Conservation (phyloP, 1,139 yeast genomes). For the Taphrina pruni region DNA sequence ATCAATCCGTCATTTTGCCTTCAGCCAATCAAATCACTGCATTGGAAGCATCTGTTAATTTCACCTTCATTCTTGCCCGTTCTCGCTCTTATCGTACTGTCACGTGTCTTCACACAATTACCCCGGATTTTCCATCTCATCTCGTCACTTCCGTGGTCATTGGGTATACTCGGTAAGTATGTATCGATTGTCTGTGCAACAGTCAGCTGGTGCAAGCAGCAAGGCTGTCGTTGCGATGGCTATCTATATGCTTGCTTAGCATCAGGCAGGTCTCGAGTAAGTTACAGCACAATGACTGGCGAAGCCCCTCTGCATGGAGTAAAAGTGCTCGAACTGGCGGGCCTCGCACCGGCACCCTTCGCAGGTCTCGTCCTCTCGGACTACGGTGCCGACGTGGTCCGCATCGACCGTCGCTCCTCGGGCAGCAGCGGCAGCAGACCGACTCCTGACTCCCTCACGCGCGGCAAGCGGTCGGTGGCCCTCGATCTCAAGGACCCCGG, state of each 20-base stretch:
- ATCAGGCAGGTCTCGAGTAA: too few species aligned
- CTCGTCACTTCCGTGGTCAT: background rate
- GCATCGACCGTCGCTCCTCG: slow-evolving; percentile 47
- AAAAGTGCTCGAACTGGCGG: slow-evolving; percentile 46
- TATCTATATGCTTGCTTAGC: too few species aligned
- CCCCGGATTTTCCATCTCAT: slow-evolving; percentile 23
- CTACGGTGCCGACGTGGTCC: slow-evolving; percentile 53
- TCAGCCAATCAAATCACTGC: slow-evolving; percentile 3
- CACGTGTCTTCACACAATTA: background rate
- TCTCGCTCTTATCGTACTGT: background rate
- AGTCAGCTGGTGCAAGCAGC: too few species aligned
- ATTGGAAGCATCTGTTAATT: background rate
- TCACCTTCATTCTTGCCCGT: background rate
- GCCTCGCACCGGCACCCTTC: slow-evolving; percentile 48
- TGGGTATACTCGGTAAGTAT: too few species aligned
- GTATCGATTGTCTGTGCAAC: too few species aligned
- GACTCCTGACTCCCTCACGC: slow-evolving; percentile 51
- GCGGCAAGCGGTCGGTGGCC: slow-evolving; percentile 52
- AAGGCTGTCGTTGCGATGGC: too few species aligned
- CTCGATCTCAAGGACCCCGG: slow-evolving; percentile 49
- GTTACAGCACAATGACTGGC: background rate
- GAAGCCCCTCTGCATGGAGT: slow-evolving; percentile 31
- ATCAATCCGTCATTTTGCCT: too few species aligned
- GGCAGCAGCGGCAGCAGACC: slow-evolving; percentile 32
- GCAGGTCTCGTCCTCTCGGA: slow-evolving; percentile 50